Evolutionary conservation across 352 stramenopile species (phyloP).

Genomic region (Phytophthora meadii): DNA sequence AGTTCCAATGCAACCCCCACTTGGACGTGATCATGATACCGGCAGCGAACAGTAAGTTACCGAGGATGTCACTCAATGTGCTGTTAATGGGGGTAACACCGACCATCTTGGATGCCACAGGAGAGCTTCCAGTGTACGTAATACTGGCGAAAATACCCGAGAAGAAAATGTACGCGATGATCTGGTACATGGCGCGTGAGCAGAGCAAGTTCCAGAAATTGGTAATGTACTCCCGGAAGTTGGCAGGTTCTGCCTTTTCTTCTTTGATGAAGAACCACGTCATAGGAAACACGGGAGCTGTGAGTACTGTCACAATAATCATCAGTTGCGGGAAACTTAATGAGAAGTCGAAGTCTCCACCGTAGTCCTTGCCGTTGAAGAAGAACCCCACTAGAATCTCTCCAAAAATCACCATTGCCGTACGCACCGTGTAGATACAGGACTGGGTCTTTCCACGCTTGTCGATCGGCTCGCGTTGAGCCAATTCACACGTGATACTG

Average conservation of each 20-base stretch:
- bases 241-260: conserved; percentile 18
- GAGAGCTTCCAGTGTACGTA: conserved; percentile 27
- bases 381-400: conserved; percentile 42
- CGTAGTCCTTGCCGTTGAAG: conserved; percentile 64
- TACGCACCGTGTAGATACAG: conserved; percentile 50
- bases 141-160: conserved; percentile 34
- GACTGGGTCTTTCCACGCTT: conserved; percentile 50
- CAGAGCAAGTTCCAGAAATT: conserved; percentile 34
- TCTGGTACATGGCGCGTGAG: conserved; percentile 43
- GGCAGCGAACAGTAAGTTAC: conserved; percentile 31
- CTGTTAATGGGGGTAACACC: conserved; percentile 37
- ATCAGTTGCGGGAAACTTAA: conserved; percentile 56
- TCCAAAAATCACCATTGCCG: conserved; percentile 39
- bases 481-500: conserved; percentile 46
- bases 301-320: conserved; percentile 38
- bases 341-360: conserved; percentile 57
- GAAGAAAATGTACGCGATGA: conserved; percentile 44
- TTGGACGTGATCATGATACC: conserved; percentile 43
- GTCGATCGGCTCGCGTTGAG: conserved; percentile 46
- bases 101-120: conserved; percentile 28
- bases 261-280: conserved; percentile 45
- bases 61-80: conserved; percentile 31
- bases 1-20: conserved; percentile 46
- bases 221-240: conserved; percentile 30
- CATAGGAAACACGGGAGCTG: conserved; percentile 23